Evolutionary conservation across 2,329 filamentous ascomycete genomes (phyloP), one percentile per base, ranked within the genome.

Genomic region (Parafenestella ontariensis): DNA sequence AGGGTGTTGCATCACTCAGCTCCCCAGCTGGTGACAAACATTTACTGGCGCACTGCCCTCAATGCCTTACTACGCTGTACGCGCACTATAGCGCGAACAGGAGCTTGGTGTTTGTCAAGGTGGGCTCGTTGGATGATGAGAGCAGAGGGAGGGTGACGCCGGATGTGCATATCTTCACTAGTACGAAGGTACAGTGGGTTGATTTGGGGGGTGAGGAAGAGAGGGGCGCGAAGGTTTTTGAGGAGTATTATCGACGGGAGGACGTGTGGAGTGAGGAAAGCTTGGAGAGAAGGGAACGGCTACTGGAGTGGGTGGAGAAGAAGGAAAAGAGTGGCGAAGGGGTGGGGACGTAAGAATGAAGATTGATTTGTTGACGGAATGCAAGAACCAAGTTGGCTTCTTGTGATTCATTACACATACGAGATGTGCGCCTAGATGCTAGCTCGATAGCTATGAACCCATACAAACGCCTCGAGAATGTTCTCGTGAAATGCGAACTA

Each of bases 121-220:
- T 75, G 33, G 79, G 80, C 4, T 81, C 79, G 17, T 68, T 83
- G 41, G 81, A 82, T 62, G 42, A 43, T 4, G 41, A 41, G 34
- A 17, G 24, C 52, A 61, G 21, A 65, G 75, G 3, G 18, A 43
- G 71, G 48, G 51, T 80, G 17, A 69, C 71, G n/a, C 80, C 80
- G 1, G 78, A 81, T 61, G 72, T 77, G n/a, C 78, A 82, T 64
- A 78, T 81, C 43, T 83, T 68, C 24, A 56, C 52, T 56, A 33
- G 49, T 13, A 33, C 29, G 11, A 46, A 49, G 39, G 76, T 74
- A 44, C 77, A 71, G 56, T 18, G 81, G 78, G 60, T 56, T 80
- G 47, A 46, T 59, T 18, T 57, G 79, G 41, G 57, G 59, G 9
- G 76, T 77, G 53, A 72, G 55, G 23, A 75, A 74, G 59, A 73